Base-by-base conservation (phyloP, 352 stramenopile genomes). In the Paralagenidium karlingii region DNA sequence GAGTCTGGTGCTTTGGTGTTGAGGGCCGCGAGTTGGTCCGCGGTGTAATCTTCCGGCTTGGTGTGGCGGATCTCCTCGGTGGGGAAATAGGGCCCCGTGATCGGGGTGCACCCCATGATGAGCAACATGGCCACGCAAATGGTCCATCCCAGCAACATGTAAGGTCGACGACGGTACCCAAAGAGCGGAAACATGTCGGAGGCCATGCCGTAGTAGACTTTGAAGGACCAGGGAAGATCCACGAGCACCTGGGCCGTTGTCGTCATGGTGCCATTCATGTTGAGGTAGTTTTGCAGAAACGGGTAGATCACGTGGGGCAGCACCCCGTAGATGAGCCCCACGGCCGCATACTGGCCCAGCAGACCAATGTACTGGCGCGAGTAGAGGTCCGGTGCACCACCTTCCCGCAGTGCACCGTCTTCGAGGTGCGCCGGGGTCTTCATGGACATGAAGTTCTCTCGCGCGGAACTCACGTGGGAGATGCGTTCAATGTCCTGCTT, bases 31-130 rank as follows among this genome's bases (percentile, higher is more conserved):
- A 36, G 27, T 8, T 60, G 48, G 28, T 63, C 53, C 10, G 53
- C 45, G 0, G 44, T 54, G 33, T 65, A 58, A 39, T 67, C 49
- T 2, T 24, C 24, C 2, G 44, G 51, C 0, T 44, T 41, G 27
- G 61, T 40, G 15, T 68, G 16, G 9, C 61, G 54, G 25, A 59
- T 60, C 0, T 11, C 7, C 3, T 57, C 25, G 26, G 61, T 45
- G 0, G 55, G 63, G 34, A 62, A 78, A 31, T 78, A 78, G 4
- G 64, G 64, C 4, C 40, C 34, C 4, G 51, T 60, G 13, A 44
- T 37, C 8, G 63, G 62, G 8, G 47, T 54, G 3, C 52, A 26
- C 21, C 58, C 60, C 63, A 76, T 76, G 25, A 61, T 46, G n/a
- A 55, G 30, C 38, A 76, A 44, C 53, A 59, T 55, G 24, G 48